A percentile compares a stretch with the other conserved stretches of the same genome.
Conservation (phyloP, 2,329 filamentous ascomycete species). For the Pseudogymnoascus pannorum region DNA sequence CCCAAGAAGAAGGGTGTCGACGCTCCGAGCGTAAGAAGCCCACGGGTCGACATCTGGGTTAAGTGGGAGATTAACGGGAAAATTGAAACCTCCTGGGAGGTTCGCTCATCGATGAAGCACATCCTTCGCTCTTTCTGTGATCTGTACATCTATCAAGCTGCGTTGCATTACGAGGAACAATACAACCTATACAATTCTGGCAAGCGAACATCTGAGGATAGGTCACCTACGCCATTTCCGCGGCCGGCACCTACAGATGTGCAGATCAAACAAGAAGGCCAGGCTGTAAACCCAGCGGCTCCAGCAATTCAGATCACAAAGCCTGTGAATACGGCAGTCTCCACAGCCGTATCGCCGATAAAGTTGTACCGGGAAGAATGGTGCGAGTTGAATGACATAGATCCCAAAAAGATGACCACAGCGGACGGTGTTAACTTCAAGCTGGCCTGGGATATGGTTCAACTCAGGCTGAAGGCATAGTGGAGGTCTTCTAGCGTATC, state of each 20-base stretch:
- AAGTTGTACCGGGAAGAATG: no score
- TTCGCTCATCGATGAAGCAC: conserved; percentile 10
- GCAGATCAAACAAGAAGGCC: no score
- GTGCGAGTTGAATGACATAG: no score
- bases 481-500: no score
- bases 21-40: not conserved
- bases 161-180: not conserved
- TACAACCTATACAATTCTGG: not conserved
- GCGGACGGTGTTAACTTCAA: no score
- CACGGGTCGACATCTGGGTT: not conserved
- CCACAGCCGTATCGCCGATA: no score
- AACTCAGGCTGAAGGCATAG: no score
- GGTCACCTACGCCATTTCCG: not conserved
- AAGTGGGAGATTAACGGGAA: conserved; percentile 9
- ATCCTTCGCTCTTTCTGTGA: not conserved
- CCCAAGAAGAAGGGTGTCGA: not conserved
- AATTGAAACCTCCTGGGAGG: conserved; percentile 1
- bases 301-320: no score
- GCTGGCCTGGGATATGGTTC: no score
- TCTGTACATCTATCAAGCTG: conserved; percentile 9
- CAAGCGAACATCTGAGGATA: conserved; percentile 2
- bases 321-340: no score
- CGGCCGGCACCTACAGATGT: no score
- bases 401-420: no score
- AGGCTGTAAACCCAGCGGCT: not conserved